Base-by-base conservation (phyloP, 2,329 filamentous ascomycete genomes). In the Aspergillus cejpii region DNA sequence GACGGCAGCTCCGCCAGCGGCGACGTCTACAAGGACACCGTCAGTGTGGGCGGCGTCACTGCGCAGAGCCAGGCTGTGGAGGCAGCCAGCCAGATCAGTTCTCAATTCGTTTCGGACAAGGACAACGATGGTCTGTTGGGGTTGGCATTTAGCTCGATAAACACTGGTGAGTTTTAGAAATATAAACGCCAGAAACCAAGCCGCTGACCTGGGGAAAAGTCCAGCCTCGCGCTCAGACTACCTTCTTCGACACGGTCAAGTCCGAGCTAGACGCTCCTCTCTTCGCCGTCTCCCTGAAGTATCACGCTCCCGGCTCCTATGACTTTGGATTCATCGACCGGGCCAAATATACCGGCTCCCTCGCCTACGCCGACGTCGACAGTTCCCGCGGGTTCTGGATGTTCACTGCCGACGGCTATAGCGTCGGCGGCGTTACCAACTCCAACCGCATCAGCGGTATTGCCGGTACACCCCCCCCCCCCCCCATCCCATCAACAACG, bases 51-150 rank as follows among this genome's bases (percentile, higher is more conserved):
- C 37, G 69, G 70, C 23, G 76, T 83, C 2, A 77, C 71, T 21
- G 80, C 81, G 26, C 72, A 72, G 2, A 60, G 64, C 2, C 83
- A 87, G 63, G 80, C 81, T 6, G 77, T 87, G 8, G 80, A 86
- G 63, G 76, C 81, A 26, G 83, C 84, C 11, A 70, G 71, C 2
- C 69, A 72, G 1, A 75, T 85, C 33, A 83, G 80, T 10, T 47
- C 63, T 1, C 52, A 70, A 31, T 82, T 83, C 64, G 54, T 64
- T 5, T 53, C 68, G 43, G 76, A 82, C 55, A 56, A 56, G 20
- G 62, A 74, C 57, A 78, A 74, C 41, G 80, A 83, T 52, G 79
- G 80, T 43, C 71, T 83, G 19, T 67, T 83, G 43, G 80, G 80
- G 34, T 67, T 83, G 31, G 74, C 76, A 15, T 81, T 82, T 65